Evolutionary conservation across 306 rosid genomes (phyloP).

Genomic region (Quercus variabilis): DNA sequence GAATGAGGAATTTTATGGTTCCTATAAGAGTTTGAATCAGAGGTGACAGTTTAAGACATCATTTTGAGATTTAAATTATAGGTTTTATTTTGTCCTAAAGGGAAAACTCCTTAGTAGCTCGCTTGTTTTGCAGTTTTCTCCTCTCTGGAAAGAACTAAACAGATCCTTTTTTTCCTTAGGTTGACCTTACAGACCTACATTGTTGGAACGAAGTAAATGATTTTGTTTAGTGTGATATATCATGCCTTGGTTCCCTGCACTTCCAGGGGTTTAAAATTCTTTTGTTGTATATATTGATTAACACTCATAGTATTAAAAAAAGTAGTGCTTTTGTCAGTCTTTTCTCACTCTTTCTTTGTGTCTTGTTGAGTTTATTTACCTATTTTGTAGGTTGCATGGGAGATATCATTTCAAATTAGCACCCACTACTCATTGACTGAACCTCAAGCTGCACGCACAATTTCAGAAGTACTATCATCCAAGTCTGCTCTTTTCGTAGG

Average conservation of each 20-base stretch:
- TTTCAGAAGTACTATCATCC: constrained; percentile 60
- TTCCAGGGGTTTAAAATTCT: constrained; percentile 1
- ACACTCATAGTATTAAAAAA: background rate
- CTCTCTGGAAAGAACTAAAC: background rate
- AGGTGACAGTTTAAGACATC: background rate
- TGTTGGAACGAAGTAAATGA: background rate
- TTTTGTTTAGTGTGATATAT: background rate
- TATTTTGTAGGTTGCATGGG: constrained; percentile 68
- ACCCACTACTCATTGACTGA: constrained; percentile 68
- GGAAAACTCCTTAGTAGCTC: background rate
- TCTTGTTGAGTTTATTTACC: constrained; percentile 4
- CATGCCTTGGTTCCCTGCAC: constrained; percentile 14
- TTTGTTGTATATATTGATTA: background rate
- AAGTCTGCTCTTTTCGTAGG: constrained; percentile 87
- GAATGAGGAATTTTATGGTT: no score
- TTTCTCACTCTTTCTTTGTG: background rate
- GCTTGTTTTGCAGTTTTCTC: background rate
- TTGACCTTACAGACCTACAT: background rate
- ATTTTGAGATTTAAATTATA: background rate
- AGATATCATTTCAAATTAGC: constrained; percentile 76
- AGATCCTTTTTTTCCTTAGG: background rate
- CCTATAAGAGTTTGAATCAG: no score
- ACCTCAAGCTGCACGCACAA: constrained; percentile 73
- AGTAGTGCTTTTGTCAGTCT: background rate
- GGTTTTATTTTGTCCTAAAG: background rate